Evolutionary conservation across 441 rosid species (phyloP).

Genomic region (Syzygium malaccense): DNA sequence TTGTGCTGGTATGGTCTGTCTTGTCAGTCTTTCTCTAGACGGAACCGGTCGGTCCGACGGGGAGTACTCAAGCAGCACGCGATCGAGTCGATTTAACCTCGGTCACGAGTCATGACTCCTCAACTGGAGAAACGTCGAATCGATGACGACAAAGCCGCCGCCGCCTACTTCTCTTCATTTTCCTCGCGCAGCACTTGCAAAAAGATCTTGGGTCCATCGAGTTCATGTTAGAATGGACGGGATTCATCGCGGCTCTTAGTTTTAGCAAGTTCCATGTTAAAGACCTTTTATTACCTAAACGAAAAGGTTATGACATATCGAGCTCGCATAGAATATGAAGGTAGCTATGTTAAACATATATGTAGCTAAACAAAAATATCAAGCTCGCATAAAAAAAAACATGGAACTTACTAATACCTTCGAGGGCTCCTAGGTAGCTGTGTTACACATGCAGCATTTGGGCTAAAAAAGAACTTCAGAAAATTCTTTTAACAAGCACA

Average conservation of each 20-base stretch:
- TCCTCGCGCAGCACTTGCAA: neutral
- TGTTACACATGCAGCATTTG: no score
- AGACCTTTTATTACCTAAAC: neutral
- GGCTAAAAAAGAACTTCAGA: no score
- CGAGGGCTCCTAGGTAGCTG: no score
- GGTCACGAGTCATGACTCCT: neutral
- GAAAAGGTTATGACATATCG: neutral
- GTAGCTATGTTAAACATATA: no score
- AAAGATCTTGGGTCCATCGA: neutral
- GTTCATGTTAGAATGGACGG: neutral
- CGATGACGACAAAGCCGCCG: fast-evolving
- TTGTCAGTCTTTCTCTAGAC: neutral
- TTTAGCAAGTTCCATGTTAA: neutral
- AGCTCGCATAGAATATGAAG: neutral
- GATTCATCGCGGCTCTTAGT: neutral
- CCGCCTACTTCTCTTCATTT: neutral
- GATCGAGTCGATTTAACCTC: fast-evolving
- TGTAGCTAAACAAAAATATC: no score
- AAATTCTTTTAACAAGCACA: no score
- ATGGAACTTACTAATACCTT: no score
- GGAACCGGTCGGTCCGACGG: fast-evolving
- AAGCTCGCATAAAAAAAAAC: no score
- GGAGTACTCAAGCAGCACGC: neutral
- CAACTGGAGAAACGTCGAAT: fast-evolving
- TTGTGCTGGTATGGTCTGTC: no score